Evolutionary conservation across 2,329 filamentous ascomycete species (phyloP).

Genomic region (Geosmithia morbida): DNA sequence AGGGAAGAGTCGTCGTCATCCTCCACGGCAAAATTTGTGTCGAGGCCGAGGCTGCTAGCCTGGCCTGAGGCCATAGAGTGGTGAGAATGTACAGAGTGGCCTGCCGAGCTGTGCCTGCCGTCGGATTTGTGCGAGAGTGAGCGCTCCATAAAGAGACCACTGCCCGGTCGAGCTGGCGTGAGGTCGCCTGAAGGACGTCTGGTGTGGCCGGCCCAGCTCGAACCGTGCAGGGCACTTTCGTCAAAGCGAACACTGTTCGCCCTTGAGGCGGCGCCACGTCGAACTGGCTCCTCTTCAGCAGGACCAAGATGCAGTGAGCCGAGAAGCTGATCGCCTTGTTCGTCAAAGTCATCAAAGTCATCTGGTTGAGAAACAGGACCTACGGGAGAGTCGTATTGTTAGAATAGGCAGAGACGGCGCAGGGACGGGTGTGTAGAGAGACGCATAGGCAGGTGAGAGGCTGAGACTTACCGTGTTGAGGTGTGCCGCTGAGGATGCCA

Average conservation of each 20-base stretch:
- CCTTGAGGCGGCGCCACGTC: constrained; percentile 74
- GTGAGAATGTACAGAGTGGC: constrained; percentile 56
- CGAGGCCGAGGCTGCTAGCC: constrained; percentile 77
- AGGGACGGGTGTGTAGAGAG: background rate
- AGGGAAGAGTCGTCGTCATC: constrained; percentile 54
- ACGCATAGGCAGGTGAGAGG: constrained; percentile 1
- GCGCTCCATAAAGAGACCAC: constrained; percentile 80
- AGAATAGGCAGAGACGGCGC: background rate
- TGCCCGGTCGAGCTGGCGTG: constrained; percentile 60
- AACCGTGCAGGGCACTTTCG: constrained; percentile 83
- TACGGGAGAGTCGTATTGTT: constrained; percentile 16
- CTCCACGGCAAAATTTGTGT: constrained; percentile 50
- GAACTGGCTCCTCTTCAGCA: constrained; percentile 71
- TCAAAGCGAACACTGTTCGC: constrained; percentile 97
- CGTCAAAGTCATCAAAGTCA: constrained; percentile 82
- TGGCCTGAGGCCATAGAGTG: constrained; percentile 64
- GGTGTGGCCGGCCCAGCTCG: constrained; percentile 63
- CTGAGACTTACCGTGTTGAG: constrained; percentile 60
- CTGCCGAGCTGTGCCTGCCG: constrained; percentile 85
- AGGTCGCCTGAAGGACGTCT: constrained; percentile 77
- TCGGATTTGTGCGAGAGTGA: constrained; percentile 92
- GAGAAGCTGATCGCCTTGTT: constrained; percentile 67
- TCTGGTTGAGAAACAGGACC: constrained; percentile 69
- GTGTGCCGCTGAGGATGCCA: constrained; percentile 66
- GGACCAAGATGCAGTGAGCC: constrained; percentile 68